phyloP scores from a whole-genome alignment of 2,329 filamentous ascomycete genomes.

The Cladosporium sp. region DNA sequence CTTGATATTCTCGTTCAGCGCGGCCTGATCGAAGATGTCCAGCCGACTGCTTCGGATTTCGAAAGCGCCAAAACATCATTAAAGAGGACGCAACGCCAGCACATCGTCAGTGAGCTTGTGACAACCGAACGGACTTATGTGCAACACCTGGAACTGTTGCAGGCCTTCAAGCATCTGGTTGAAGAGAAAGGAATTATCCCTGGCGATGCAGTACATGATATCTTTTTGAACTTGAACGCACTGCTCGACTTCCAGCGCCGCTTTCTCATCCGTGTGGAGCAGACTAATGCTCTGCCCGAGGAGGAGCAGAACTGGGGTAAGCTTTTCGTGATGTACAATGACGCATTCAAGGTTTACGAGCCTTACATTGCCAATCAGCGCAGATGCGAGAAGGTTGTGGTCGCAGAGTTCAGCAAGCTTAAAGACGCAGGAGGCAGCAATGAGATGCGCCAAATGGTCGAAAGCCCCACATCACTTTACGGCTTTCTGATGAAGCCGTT shows the following conservation, averaged over 20 bases:
- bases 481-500: slow-evolving; percentile 95
- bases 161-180: slow-evolving; percentile 83
- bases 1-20: slow-evolving; percentile 79
- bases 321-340: slow-evolving; percentile 80
- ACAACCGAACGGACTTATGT: slow-evolving; percentile 97
- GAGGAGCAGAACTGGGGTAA: slow-evolving; percentile 86
- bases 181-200: slow-evolving; percentile 84
- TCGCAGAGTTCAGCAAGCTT: slow-evolving; percentile 83
- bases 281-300: slow-evolving; percentile 79
- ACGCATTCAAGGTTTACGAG: slow-evolving; percentile 87
- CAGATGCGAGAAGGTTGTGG: slow-evolving; percentile 80
- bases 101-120: slow-evolving; percentile 87
- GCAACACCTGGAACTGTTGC: slow-evolving; percentile 89
- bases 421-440: slow-evolving; percentile 62
- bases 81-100: slow-evolving; percentile 70
- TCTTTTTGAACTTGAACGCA: slow-evolving; percentile 93
- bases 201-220: slow-evolving; percentile 86
- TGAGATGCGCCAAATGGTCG: slow-evolving; percentile 67
- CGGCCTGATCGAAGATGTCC: slow-evolving; percentile 63
- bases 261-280: slow-evolving; percentile 93
- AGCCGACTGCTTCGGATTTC: slow-evolving; percentile 52
- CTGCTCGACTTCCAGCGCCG: slow-evolving; percentile 93
- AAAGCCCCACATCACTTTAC: slow-evolving; percentile 80
- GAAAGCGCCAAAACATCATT: slow-evolving; percentile 39
- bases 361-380: slow-evolving; percentile 97